Base-by-base conservation (phyloP, 177 flowering plant genomes). In the Vitis hybrid region DNA sequence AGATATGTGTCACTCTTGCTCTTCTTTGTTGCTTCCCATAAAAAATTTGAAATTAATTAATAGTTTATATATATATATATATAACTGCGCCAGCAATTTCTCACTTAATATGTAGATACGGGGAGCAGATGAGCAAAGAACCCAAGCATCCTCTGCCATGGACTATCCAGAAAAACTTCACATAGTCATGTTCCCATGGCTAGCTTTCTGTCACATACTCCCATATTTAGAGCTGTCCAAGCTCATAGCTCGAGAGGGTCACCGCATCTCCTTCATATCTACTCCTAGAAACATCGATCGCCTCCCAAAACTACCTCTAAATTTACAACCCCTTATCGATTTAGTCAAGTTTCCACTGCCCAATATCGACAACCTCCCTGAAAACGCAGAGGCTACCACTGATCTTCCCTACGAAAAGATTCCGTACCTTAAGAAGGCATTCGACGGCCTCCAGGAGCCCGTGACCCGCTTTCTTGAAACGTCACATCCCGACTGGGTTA, bases 301-400 rank as follows among this genome's bases (percentile, higher is more conserved):
- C 45, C 45, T 34, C 45, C 45, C 45, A 6, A 34, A 34, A 34
- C 45, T 34, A 6, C 45, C 45, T 34, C 45, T 65, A 16, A 11
- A 26, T n/a, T n/a, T 45, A 2, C 4, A 50, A 3, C 9, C 68
- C 6, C 39, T 57, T 8, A 55, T 73, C 8, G 20, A 57, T 62
- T 59, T 68, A 13, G 63, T 73, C 29, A 26, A 63, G 11, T 5
- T 73, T 20, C 53, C 71, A 1, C 12, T 74, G 3, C 77, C 77
- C 15, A n/a, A 9, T 1, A 31, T 48, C 19, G 16, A 16, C 11
- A 56, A 34, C 22, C 73, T 74, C 14, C 66, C 73, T 3, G 45
- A 29, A 16, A 59, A 65, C 31, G 67, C 70, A 52, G 77, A 74
- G 62, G 73, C 77, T 29, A 69, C 77, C 50, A 69, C 52, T 14